Evolutionary conservation across 2,329 filamentous ascomycete genomes (phyloP).

Genomic region (Alternaria viburni): DNA sequence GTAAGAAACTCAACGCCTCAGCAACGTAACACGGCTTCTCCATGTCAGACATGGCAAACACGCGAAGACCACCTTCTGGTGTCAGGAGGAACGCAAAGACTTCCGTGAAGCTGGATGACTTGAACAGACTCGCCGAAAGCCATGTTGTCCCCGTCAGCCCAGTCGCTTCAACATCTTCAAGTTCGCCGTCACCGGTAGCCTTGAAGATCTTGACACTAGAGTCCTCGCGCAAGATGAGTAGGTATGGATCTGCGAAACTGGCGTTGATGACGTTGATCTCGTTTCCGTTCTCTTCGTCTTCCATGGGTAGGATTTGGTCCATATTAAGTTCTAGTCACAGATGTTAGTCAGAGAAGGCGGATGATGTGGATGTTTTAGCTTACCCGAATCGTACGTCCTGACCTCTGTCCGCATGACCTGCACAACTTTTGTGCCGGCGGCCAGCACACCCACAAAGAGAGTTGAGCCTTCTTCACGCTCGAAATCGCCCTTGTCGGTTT

Average conservation of each 20-base stretch:
- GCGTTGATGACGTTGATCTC: slow-evolving; percentile 80
- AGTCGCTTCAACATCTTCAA: slow-evolving; percentile 78
- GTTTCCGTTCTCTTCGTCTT: slow-evolving; percentile 79
- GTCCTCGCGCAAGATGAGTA: slow-evolving; percentile 84
- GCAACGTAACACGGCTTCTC: slow-evolving; percentile 74
- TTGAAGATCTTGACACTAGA: slow-evolving; percentile 78
- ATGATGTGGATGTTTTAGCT: slow-evolving; percentile 40
- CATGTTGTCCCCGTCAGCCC: slow-evolving; percentile 70
- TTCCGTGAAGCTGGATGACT: slow-evolving; percentile 63
- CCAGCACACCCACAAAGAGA: slow-evolving; percentile 82
- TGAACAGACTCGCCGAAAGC: slow-evolving; percentile 83
- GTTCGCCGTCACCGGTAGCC: slow-evolving; percentile 79
- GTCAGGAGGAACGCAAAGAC: slow-evolving; percentile 80
- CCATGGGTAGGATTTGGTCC: slow-evolving; percentile 88
- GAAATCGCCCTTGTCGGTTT: slow-evolving; percentile 84
- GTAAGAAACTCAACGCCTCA: slow-evolving; percentile 78
- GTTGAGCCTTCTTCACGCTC: slow-evolving; percentile 88
- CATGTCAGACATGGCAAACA: slow-evolving; percentile 78
- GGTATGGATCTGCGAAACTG: slow-evolving; percentile 85
- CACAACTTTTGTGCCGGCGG: slow-evolving; percentile 79
- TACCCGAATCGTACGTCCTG: slow-evolving; percentile 87
- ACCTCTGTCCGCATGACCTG: slow-evolving; percentile 88
- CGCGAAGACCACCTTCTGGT: slow-evolving; percentile 74
- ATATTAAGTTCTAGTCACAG: slow-evolving; percentile 73
- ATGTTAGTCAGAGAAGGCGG: neutral